Conservation (phyloP, 352 stramenopile genomes). For the Achlya hypogyna region DNA sequence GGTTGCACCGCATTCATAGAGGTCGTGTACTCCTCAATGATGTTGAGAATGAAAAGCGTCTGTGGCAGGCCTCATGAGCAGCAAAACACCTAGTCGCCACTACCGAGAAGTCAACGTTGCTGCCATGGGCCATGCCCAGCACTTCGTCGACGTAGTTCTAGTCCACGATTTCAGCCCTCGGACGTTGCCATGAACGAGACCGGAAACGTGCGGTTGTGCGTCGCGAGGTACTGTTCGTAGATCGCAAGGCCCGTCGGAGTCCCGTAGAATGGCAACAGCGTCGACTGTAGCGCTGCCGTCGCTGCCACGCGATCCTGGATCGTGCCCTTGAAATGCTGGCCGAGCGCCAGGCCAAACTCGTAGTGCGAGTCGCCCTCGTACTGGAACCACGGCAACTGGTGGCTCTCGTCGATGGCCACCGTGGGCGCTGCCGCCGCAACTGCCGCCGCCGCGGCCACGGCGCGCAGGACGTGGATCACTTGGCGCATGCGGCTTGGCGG, state of each 20-base stretch:
- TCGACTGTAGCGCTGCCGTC: constrained; percentile 46
- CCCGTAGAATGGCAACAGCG: constrained; percentile 43
- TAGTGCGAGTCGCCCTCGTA: constrained; percentile 53
- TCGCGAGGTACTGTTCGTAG: constrained; percentile 37
- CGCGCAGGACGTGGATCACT: no score
- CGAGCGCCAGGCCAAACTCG: constrained; percentile 44
- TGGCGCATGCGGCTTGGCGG: no score
- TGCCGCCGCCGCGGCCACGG: no score
- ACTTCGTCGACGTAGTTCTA: constrained; percentile 66
- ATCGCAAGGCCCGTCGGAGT: constrained; percentile 30
- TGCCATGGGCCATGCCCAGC: constrained; percentile 48
- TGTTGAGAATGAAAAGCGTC: constrained; percentile 61
- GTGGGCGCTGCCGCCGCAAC: no score
- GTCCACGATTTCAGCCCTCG: not conserved
- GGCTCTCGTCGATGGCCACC: constrained; percentile 1
- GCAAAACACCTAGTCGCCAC: not conserved
- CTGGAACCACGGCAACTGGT: constrained; percentile 37
- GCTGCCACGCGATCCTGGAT: constrained; percentile 35
- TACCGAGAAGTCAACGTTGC: constrained; percentile 41
- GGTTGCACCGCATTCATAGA: constrained; percentile 38
- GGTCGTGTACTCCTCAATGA: constrained; percentile 65
- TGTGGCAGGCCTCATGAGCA: constrained; percentile 4
- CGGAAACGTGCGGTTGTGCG: constrained; percentile 41
- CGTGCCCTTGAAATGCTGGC: constrained; percentile 36
- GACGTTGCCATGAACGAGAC: constrained; percentile 18